Evolutionary conservation across 192 early-diverging fungal genomes (phyloP), one percentile per base, ranked within the genome.

Genomic region (Linnemannia zychae): DNA sequence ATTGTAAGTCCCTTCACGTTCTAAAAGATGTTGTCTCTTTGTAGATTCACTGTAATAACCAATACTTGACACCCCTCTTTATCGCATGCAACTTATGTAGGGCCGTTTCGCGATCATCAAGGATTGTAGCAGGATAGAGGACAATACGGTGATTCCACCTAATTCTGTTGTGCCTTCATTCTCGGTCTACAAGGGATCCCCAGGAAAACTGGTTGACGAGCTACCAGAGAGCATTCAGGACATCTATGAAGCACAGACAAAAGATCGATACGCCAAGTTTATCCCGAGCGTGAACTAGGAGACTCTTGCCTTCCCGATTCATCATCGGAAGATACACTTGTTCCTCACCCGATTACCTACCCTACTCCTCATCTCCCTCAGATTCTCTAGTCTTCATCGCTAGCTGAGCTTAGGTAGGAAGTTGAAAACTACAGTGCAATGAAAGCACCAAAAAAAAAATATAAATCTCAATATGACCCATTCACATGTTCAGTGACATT

Each of bases 71-170:
- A 31, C 5, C 4, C 17, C 53, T 18, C 48, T 40, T 16, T 72
- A 53, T 71, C 34, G 28, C 17, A 74, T 44, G 15, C 72, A 76
- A 7, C 79, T 75, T 46, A 34, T 66, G 44, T 72, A 96, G 96
- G 97, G 97, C 3, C 90, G 96, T 31, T 99, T 99, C 88, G 94
- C 96, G 7, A 96, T 99, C 52, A 98, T 99, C 60, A 99, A 99
- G 86, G 98, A 99, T 76, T 96, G 97, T 74, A 93, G 92, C 69
- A 86, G 93, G 71, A 98, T 99, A 57, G 94, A 96, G 60, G 98
- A 99, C 78, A 94, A 94, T 72, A 92, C 97, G 1, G 95, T 99
- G 0, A 93, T 99, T 65, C 93, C 98, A 18, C 95, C 97, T 6
- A 97, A 98, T 72, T 92, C 96, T 2, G 95, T 99, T 7, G 90